phyloP scores from a whole-genome alignment of 306 rosid species.

The Medicago ruthenica region DNA sequence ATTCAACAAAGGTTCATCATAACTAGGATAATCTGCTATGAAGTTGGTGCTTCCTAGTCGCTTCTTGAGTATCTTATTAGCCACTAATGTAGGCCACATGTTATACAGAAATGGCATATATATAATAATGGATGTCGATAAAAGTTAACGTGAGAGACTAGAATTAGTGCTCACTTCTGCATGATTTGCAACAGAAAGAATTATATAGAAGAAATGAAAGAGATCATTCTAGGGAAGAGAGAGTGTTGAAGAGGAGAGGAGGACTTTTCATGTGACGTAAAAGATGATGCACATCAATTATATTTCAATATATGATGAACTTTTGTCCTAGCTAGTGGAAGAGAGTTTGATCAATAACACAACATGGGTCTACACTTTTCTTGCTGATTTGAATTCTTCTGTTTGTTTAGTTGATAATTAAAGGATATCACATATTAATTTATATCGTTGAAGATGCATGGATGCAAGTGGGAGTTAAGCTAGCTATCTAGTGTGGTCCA shows the following conservation, averaged over 20 bases:
- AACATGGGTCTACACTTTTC: slow-evolving; percentile 51
- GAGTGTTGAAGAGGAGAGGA: slow-evolving; percentile 25
- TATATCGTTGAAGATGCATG: slow-evolving; percentile 34
- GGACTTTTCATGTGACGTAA: slow-evolving; percentile 48
- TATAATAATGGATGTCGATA: neutral
- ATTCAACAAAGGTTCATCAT: slow-evolving; percentile 47
- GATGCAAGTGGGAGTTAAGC: slow-evolving; percentile 57
- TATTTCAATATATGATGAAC: slow-evolving; percentile 22
- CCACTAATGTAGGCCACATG: slow-evolving; percentile 91
- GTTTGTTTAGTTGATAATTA: slow-evolving; percentile 42
- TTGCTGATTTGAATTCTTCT: slow-evolving; percentile 52
- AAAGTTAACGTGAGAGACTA: slow-evolving; percentile 23
- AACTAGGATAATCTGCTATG: slow-evolving; percentile 67
- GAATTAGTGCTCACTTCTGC: slow-evolving; percentile 45
- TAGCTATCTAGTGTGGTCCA: slow-evolving; percentile 52
- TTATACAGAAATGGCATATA: slow-evolving; percentile 41
- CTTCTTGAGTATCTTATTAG: slow-evolving; percentile 77
- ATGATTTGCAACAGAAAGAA: slow-evolving; percentile 50
- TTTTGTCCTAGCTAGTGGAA: slow-evolving; percentile 29
- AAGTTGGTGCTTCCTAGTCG: slow-evolving; percentile 75
- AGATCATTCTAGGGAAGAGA: slow-evolving; percentile 47
- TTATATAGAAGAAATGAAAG: slow-evolving; percentile 41
- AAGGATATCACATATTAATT: slow-evolving; percentile 37
- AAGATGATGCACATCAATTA: slow-evolving; percentile 39
- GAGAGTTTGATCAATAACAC: slow-evolving; percentile 40